Evolutionary conservation across 148 eudicot genomes (phyloP), one percentile per base, ranked within the genome.

Genomic region (Simmondsia chinensis): DNA sequence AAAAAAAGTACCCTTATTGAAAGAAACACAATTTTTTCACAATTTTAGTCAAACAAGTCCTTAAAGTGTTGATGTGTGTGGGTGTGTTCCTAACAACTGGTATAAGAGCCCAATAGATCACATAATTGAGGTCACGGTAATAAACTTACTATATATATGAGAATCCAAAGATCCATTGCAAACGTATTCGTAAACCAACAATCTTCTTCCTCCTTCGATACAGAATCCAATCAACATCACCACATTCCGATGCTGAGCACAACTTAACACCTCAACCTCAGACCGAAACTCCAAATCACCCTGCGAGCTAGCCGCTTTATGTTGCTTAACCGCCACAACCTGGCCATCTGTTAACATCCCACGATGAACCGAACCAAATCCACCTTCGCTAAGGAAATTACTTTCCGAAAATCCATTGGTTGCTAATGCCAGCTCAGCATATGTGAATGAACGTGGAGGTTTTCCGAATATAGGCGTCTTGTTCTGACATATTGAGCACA

Each of bases 211-310:
- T 13, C 71, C 83, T 49, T 86, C 95, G 50, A 81, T 80, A 44
- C 91, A 86, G 26, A 72, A 81, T 25, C 95, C 95, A 57, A 75
- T 73, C 59, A 86, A 50, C 79, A 82, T 67, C 8, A 86, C 95
- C 49, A 86, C 95, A 63, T 86, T 86, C 34, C 95, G 91, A 43
- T 86, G 95, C 63, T 86, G 95, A 14, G 95, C 95, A 47, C 95
- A 86, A 59, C 95, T 86, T 56, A 86, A 46, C 22, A 73, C 83
- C 70, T 81, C 91, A 39, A 86, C 95, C 69, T 86, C 95, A 9
- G 95, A 68, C 61, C 83, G 81, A 53, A 86, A 86, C 48, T 86
- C 95, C 31, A 30, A 33, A 51, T 86, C 91, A 35, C 95, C 95
- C 80, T 86, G 95, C 18, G 83, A 59, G 60, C 95, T 86, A 4